Evolutionary conservation across 2,329 filamentous ascomycete species (phyloP).

Genomic region (Aurifilum marmelostoma): DNA sequence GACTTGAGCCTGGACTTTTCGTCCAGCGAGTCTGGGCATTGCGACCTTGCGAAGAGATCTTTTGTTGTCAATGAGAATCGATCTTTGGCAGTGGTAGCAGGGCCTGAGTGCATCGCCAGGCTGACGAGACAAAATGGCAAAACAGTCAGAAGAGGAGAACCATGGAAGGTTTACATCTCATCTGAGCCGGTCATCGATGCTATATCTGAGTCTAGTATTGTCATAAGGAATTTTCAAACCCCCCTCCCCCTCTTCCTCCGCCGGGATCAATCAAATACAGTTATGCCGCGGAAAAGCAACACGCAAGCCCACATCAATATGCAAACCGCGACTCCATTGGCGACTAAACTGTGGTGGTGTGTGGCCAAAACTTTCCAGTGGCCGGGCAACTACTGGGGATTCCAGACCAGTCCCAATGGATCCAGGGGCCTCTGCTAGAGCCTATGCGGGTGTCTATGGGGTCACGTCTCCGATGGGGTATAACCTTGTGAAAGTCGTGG

Average conservation of each 20-base stretch:
- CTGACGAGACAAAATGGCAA: neutral
- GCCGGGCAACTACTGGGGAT: neutral
- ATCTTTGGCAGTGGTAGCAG: neutral
- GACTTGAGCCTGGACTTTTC: constrained; percentile 35
- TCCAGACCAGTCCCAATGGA: neutral
- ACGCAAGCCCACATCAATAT: constrained; percentile 5
- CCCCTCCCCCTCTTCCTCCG: neutral
- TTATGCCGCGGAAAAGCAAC: neutral
- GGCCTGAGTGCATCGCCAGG: neutral
- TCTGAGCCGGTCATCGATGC: neutral
- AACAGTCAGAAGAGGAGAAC: neutral
- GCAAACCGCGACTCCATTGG: constrained; percentile 6
- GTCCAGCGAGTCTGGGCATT: constrained; percentile 13
- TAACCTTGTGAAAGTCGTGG: constrained; percentile 1
- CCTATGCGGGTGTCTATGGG: neutral
- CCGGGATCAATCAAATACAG: neutral
- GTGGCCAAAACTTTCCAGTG: constrained; percentile 1
- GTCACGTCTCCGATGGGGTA: constrained; percentile 2
- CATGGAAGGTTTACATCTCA: neutral
- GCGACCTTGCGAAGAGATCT: neutral
- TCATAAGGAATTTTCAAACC: no score
- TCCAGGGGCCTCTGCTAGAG: neutral
- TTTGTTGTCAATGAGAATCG: neutral
- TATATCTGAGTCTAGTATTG: neutral
- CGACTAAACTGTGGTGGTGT: neutral